Evolutionary conservation across 2,329 filamentous ascomycete genomes (phyloP), one percentile per base, ranked within the genome.

Genomic region (Diaporthe caulivora): DNA sequence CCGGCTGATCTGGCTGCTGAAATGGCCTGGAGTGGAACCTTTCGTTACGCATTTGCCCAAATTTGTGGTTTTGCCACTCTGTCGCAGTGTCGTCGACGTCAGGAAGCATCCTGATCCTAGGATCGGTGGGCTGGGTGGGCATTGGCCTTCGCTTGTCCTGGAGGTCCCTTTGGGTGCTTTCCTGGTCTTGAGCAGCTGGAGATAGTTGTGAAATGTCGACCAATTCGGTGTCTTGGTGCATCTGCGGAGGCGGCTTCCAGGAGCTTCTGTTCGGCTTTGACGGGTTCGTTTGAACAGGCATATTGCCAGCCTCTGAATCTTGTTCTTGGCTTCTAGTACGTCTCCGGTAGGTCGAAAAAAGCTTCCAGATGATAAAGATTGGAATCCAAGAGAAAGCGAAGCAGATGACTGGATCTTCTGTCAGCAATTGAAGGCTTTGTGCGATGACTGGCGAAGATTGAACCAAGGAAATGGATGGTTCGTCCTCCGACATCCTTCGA

Each of bases 351-450:
- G 44, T 15, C 21, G 47, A 68, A 24, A 65, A 17, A 10, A 64
- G 7, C 11, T 70, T 74, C 70, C 37, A 65, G 26, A 31, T 37
- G 10, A 67, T 49, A 18, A 71, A 64, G 8, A 71, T 34, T 7
- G 67, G 57, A 24, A 73, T 64, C 72, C 68, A 73, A 31, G 37
- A 64, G 40, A 73, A 70, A 1, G 72, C 42, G 29, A 65, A 73
- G 29, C 42, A 42, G 26, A 73, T 49, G 2, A 73, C 58, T 62
- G 31, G 40, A 62, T 10, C 15, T 11, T 29, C n/a, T 47, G 17
- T 62, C 40, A 62, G n/a, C 13, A 47, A 29, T 18, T 9, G 18
- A 24, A 47, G 29, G 2, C 40, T 21, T 31, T 62, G 58, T 29
- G 15, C n/a, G n/a, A n/a, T n/a, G n/a, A n/a, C n/a, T n/a, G n/a